Percentiles rank a stretch among this genome's conserved stretches.
Conservation (phyloP, 2,329 filamentous ascomycete species). For the Lasiodiplodia hormozganensis region DNA sequence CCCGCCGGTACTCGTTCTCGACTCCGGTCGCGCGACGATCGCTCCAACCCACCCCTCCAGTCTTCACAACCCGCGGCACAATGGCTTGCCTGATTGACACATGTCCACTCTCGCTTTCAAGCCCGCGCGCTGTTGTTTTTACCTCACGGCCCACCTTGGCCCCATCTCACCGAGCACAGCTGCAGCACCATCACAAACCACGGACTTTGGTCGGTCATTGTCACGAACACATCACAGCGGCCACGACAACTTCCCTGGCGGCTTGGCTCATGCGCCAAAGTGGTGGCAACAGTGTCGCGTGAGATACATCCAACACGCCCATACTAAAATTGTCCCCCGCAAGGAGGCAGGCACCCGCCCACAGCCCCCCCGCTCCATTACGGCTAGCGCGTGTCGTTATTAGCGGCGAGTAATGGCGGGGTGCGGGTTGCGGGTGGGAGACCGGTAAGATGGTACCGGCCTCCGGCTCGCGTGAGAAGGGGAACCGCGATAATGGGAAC, state of each 20-base stretch:
- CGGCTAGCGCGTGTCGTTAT: background rate
- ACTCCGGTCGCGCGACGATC: background rate
- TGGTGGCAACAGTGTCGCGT: conserved; percentile 24
- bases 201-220: background rate
- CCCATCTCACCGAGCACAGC: background rate
- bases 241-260: background rate
- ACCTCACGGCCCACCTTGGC: background rate
- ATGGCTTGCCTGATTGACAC: conserved; percentile 1
- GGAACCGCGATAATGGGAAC: background rate
- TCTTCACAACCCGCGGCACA: background rate
- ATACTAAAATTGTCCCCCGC: background rate
- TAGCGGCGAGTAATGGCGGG: background rate
- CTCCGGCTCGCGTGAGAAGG: background rate
- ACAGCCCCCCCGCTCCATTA: background rate
- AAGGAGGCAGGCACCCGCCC: background rate
- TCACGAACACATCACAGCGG: background rate
- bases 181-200: background rate
- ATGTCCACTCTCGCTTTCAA: background rate
- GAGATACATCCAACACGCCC: background rate
- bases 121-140: background rate
- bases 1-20: background rate
- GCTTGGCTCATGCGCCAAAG: background rate
- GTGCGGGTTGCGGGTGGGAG: background rate
- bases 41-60: background rate
- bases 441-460: background rate